Evolutionary conservation across 2,329 filamentous ascomycete genomes (phyloP).

Genomic region (Tolypocladium amazonense): DNA sequence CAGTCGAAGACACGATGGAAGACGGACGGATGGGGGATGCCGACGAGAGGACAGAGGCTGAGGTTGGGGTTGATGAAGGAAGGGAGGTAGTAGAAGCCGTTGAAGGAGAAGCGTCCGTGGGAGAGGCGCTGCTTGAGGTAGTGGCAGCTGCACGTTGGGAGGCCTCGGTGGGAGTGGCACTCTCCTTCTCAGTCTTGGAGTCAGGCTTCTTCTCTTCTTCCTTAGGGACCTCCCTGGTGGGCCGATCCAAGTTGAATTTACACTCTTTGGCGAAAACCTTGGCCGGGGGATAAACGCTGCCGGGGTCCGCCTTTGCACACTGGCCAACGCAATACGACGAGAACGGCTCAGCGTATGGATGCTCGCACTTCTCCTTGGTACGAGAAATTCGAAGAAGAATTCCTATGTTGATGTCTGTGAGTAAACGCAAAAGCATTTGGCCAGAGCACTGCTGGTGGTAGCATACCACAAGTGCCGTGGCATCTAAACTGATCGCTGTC

Average conservation of each 20-base stretch:
- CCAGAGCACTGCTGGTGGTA: background rate
- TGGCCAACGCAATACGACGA: background rate
- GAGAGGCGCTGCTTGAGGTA: background rate
- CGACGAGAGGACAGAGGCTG: background rate
- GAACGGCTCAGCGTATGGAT: background rate
- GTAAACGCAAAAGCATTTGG: background rate
- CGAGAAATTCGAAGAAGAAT: background rate
- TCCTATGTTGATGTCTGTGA: too few species aligned
- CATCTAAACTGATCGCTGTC: conserved; percentile 1
- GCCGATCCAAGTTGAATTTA: background rate
- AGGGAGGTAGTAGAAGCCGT: background rate
- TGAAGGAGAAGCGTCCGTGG: background rate
- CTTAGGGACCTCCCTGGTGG: background rate
- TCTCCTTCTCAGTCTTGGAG: background rate
- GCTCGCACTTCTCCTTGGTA: background rate
- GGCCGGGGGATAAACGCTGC: background rate
- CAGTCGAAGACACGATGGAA: background rate
- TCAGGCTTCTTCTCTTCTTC: background rate
- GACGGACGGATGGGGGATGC: background rate
- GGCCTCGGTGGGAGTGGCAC: background rate
- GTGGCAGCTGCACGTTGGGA: background rate
- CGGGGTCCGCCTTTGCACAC: background rate
- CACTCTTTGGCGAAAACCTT: background rate
- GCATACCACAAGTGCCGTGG: conserved; percentile 1
- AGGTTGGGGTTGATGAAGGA: background rate